phyloP scores from a whole-genome alignment of 169 alveolate genomes.

The Blepharisma undulans region DNA sequence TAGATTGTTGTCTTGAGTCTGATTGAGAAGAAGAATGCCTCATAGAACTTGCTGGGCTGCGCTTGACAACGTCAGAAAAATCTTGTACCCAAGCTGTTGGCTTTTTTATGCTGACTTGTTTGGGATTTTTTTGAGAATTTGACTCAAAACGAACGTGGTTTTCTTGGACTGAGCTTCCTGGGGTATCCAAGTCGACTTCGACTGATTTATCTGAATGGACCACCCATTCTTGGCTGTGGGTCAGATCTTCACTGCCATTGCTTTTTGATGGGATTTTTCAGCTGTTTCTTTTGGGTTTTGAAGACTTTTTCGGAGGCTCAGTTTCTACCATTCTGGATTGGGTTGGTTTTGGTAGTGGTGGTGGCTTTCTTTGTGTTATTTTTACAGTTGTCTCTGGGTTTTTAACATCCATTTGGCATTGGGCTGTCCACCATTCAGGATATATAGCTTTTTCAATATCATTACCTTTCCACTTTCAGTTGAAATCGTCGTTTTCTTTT shows the following conservation, averaged over 20 bases:
- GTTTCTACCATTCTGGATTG: background rate
- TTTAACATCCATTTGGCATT: background rate
- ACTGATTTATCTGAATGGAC: background rate
- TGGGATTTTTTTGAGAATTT: background rate
- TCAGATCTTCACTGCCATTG: background rate
- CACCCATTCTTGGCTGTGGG: background rate
- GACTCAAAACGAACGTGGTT: background rate
- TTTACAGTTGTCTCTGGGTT: background rate
- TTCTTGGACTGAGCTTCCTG: background rate
- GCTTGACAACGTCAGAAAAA: background rate
- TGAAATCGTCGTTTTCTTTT: background rate
- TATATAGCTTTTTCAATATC: background rate
- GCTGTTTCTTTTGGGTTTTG: background rate
- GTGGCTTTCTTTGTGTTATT: background rate
- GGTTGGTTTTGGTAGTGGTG: background rate
- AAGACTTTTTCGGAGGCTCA: background rate
- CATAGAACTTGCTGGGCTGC: background rate
- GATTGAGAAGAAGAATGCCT: background rate
- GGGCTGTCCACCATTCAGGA: constrained; percentile 22
- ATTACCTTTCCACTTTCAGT: background rate
- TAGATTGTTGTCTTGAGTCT: background rate
- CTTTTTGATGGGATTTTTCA: background rate
- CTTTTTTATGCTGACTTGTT: background rate
- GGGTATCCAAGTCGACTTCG: background rate
- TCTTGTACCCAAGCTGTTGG: background rate